These are phyloP conservation scores for Dictyostelium intermedium DNA, from an alignment of 78 protist genomes.

Conservation along the genomic window DNA sequence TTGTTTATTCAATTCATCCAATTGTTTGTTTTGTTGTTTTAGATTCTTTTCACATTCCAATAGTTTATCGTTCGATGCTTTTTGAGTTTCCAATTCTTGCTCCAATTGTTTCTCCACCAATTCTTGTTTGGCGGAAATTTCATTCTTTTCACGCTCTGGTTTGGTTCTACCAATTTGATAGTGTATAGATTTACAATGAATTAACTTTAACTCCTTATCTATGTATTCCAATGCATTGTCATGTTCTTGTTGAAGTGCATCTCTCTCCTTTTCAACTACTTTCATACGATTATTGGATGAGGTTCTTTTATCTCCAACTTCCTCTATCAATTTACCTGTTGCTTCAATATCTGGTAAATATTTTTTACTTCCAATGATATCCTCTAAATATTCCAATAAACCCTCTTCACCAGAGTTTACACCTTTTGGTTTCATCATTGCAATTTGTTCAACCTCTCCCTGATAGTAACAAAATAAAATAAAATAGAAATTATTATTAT, in stretches of 20 bases:
- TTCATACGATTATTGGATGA: constrained; percentile 79
- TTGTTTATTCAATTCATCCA: constrained; percentile 16
- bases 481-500: not conserved
- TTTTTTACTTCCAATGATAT: constrained; percentile 96
- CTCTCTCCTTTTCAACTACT: constrained; percentile 71
- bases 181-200: not conserved
- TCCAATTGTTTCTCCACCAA: constrained; percentile 16
- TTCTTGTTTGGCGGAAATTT: not conserved
- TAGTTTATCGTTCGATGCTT: not conserved
- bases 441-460: constrained; percentile 99
- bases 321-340: constrained; percentile 76
- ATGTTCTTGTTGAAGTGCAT: constrained; percentile 86
- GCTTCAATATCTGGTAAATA: constrained; percentile 87
- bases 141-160: not conserved
- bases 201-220: constrained; percentile 52
- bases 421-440: constrained; percentile 99
- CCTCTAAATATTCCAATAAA: constrained; percentile 99
- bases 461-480: not conserved
- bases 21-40: constrained; percentile 17
- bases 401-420: constrained; percentile 93
- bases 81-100: not conserved
- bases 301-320: constrained; percentile 85
- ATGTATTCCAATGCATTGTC: constrained; percentile 94
- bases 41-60: constrained; percentile 21
- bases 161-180: constrained; percentile 11